A percentile compares a stretch with the other conserved stretches of the same genome.
These are phyloP conservation scores for Paecilomyces niveus DNA, from an alignment of 2,329 filamentous ascomycete genomes.

Conservation along the genomic window DNA sequence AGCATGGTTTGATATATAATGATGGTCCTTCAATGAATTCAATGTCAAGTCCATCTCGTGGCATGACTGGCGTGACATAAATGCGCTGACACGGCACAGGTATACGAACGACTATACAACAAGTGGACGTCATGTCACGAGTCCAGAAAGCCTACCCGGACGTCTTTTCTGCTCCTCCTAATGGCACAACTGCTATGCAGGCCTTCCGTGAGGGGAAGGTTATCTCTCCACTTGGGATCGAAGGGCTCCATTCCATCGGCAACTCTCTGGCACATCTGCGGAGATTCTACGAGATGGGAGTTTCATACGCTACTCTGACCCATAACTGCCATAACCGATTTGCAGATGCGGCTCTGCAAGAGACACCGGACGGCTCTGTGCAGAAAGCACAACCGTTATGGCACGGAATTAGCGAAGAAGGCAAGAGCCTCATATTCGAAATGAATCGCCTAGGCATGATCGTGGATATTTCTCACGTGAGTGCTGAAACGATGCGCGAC, in stretches of 20 bases:
- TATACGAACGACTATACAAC: conserved; percentile 26
- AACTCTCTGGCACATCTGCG: conserved; percentile 65
- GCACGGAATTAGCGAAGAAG: conserved; percentile 64
- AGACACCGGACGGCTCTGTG: conserved; percentile 28
- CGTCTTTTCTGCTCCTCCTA: conserved; percentile 50
- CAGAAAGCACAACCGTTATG: conserved; percentile 31
- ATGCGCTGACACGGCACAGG: conserved; percentile 10
- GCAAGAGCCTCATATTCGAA: conserved; percentile 64
- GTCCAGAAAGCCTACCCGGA: conserved; percentile 25
- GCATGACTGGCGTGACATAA: neutral
- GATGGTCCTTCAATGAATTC: neutral
- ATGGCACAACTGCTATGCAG: conserved; percentile 54
- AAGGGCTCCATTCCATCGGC: conserved; percentile 89
- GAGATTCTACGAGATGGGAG: conserved; percentile 68
- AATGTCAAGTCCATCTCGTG: neutral
- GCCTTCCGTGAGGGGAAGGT: conserved; percentile 57
- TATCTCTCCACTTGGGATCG: conserved; percentile 72
- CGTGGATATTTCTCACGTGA: conserved; percentile 78
- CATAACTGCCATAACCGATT: conserved; percentile 92
- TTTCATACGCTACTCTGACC: conserved; percentile 80
- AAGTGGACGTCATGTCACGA: conserved; percentile 29
- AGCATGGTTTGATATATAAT: neutral
- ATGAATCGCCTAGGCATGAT: conserved; percentile 96
- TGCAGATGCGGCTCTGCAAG: conserved; percentile 68
- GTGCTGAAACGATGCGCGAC: conserved; percentile 76